Conservation (phyloP, 176 grass and related monocot genomes). For the sorghum (Sorghum bicolor) region DNA sequence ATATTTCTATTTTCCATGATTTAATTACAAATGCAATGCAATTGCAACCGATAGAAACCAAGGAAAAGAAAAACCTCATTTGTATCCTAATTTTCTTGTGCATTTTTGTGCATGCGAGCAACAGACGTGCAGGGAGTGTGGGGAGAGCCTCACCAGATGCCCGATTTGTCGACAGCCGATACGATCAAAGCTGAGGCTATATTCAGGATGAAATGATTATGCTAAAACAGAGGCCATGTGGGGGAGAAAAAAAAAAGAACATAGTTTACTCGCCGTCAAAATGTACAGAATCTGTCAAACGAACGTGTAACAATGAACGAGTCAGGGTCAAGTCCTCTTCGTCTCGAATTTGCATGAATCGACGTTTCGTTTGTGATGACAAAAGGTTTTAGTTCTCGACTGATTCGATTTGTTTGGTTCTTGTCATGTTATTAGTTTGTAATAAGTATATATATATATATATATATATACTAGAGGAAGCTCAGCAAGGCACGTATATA, state of each 20-base stretch:
- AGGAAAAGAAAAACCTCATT: not conserved
- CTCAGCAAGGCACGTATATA: not conserved
- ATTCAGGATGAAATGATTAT: conserved; percentile 33
- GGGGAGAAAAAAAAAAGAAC: not conserved
- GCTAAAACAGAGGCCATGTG: not conserved
- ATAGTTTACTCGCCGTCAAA: not conserved
- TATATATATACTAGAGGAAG: not conserved
- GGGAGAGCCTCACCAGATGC: conserved; percentile 66
- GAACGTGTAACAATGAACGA: not conserved
- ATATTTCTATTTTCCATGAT: not conserved
- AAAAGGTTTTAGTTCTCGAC: not conserved
- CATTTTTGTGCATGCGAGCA: not conserved
- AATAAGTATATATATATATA: not conserved
- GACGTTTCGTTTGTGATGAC: not conserved
- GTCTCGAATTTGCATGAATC: not conserved
- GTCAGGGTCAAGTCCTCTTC: not conserved
- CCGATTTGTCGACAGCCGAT: conserved; percentile 80
- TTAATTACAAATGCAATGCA: not conserved
- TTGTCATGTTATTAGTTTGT: not conserved
- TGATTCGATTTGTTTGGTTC: conserved; percentile 9
- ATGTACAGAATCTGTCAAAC: not conserved
- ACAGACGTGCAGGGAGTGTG: conserved; percentile 91
- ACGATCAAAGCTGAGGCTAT: conserved; percentile 75
- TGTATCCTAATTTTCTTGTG: not conserved
- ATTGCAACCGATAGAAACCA: not conserved